phyloP scores from a whole-genome alignment of 1,284 basidiomycete species.

The Austropuccinia psidii region DNA sequence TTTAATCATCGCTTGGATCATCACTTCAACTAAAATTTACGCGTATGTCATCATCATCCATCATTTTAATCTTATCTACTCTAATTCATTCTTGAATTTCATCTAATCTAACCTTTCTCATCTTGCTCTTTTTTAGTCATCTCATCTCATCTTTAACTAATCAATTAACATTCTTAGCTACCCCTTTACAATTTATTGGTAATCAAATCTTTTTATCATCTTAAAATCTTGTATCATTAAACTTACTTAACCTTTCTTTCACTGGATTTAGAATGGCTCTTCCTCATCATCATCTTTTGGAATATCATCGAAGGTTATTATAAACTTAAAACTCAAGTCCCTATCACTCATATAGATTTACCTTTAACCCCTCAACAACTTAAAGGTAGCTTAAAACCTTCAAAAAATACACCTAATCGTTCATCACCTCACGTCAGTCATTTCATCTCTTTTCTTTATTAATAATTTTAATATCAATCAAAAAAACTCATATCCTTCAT shows the following conservation, averaged over 20 bases:
- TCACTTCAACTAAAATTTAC: conserved; percentile 26
- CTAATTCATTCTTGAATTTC: neutral
- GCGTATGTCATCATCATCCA: neutral
- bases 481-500: neutral
- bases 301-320: conserved; percentile 15
- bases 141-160: neutral
- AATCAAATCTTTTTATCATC: neutral
- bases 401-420: neutral
- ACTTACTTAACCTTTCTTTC: neutral
- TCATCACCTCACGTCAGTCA: neutral
- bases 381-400: neutral
- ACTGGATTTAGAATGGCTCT: conserved; percentile 1
- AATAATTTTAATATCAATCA: neutral
- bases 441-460: neutral
- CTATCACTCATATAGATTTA: conserved; percentile 23
- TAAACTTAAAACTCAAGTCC: neutral
- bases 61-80: no score
- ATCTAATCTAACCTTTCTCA: neutral
- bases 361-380: conserved; percentile 29
- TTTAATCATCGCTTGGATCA: conserved; percentile 5
- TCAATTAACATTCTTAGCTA: neutral
- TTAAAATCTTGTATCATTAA: neutral
- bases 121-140: neutral
- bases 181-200: neutral
- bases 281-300: neutral